These are phyloP conservation scores for Heliamphora exappendiculata DNA, from an alignment of 148 eudicot species.

Conservation along the genomic window DNA sequence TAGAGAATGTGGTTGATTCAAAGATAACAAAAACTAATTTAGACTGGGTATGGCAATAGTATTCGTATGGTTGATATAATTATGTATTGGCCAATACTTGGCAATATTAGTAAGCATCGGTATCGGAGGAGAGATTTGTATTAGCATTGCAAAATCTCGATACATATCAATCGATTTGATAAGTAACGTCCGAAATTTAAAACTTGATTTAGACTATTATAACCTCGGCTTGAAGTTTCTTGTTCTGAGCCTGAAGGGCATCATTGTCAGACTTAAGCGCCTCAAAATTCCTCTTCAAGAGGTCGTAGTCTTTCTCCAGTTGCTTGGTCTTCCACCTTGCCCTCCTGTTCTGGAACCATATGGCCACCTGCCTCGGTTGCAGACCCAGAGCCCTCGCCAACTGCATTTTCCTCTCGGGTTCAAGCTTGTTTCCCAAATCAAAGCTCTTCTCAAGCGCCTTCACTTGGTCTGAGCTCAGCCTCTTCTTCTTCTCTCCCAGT, in stretches of 20 bases:
- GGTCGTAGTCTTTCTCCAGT: constrained; percentile 81
- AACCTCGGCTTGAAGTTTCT: constrained; percentile 90
- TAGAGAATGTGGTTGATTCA: too few relatives aligned
- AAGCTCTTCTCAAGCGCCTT: constrained; percentile 87
- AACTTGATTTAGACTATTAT: not conserved
- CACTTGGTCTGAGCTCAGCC: constrained; percentile 89
- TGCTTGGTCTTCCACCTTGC: constrained; percentile 99
- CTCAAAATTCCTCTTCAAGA: constrained; percentile 81
- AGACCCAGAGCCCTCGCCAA: constrained; percentile 85
- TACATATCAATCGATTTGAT: too few relatives aligned
- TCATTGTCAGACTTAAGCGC: constrained; percentile 79
- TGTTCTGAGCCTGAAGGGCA: constrained; percentile 63
- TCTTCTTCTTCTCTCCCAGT: constrained; percentile 73
- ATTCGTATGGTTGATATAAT: too few relatives aligned
- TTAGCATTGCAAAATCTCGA: too few relatives aligned
- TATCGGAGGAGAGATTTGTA: not conserved
- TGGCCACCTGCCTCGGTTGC: constrained; percentile 91
- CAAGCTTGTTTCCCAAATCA: constrained; percentile 86
- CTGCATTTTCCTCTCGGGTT: constrained; percentile 94
- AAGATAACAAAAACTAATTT: too few relatives aligned
- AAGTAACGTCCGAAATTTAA: too few relatives aligned
- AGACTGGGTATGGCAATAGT: too few relatives aligned
- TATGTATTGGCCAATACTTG: not conserved
- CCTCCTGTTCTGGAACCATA: constrained; percentile 94
- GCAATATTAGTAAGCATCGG: not conserved